phyloP scores from a whole-genome alignment of 495 filamentous ascomycete species.

The Cercophora sp. region DNA sequence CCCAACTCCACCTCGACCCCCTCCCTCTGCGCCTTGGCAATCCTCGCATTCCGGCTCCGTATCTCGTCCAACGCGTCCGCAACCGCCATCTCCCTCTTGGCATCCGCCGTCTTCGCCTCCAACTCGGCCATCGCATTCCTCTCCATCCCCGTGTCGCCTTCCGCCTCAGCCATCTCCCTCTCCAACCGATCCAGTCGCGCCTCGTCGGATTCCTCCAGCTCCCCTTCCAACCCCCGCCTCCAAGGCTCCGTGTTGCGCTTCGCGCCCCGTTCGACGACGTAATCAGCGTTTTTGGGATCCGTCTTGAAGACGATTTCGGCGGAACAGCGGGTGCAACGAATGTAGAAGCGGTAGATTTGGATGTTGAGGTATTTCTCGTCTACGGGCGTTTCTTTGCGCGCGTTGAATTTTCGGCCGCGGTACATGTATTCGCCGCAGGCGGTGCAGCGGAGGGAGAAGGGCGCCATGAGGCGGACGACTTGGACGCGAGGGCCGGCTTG shows the following conservation, averaged over 20 bases:
- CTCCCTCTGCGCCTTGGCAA: conserved; percentile 67
- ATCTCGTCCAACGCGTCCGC: conserved; percentile 97
- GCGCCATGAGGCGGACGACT: conserved; percentile 93
- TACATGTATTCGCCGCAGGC: conserved; percentile 96
- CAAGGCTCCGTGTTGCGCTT: conserved; percentile 93
- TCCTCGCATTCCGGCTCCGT: conserved; percentile 79
- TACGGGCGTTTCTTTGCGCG: conserved; percentile 79
- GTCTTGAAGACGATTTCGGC: conserved; percentile 93
- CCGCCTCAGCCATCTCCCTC: conserved; percentile 54
- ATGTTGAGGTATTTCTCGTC: conserved; percentile 90
- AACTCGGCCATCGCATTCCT: conserved; percentile 87
- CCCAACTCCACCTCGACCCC: conserved; percentile 43
- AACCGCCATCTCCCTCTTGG: conserved; percentile 95
- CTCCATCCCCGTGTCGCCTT: conserved; percentile 60
- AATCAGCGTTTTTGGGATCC: conserved; percentile 93
- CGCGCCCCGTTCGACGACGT: conserved; percentile 65
- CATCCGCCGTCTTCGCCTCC: conserved; percentile 82
- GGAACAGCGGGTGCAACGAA: conserved; percentile 85
- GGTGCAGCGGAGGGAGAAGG: conserved; percentile 89
- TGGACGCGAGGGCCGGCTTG: conserved; percentile 74
- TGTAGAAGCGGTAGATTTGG: conserved; percentile 90
- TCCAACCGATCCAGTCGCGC: conserved; percentile 82
- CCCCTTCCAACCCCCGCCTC: conserved; percentile 58
- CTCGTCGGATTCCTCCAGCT: conserved; percentile 71
- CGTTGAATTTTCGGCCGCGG: conserved; percentile 95